Base-by-base conservation (phyloP, 345 rosid genomes). In the Salix brachista region DNA sequence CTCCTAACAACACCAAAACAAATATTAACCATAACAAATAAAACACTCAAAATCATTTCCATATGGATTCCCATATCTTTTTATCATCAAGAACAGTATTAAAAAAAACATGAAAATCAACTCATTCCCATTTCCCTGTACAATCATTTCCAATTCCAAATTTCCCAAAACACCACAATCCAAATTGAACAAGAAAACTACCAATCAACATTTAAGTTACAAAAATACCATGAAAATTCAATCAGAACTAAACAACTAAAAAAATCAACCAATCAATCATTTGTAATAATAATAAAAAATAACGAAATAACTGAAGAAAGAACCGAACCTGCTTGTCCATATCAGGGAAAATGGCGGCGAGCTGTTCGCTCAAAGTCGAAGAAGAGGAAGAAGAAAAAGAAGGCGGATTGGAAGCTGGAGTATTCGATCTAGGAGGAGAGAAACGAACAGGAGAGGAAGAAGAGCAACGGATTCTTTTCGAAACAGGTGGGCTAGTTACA, bases 291-390 rank as follows among this genome's bases (percentile, higher is more conserved):
- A 48, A 23, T 13, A 58, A 41, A 0, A n/a, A 2, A 13, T 10
- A 42, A 42, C 46, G 46, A 42, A 42, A 42, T 42, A 42, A 11
- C 46, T 42, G 46, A 42, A 42, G 46, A 44, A 30, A 65, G 42
- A 13, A 61, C 48, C n/a, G 4, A 36, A 91, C 97, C 91, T 90
- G 82, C 69, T 88, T 87, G 84, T 93, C 97, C 97, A 93, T 93
- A 46, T 88, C 86, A 82, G 94, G 96, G 81, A 93, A 93, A 39
- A 88, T 75, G 18, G 85, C 78, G 41, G 82, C 75, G 74, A 92
- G 91, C 56, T 88, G 90, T 28, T 88, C 87, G 80, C 91, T 61
- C 34, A 82, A 77, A 71, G 77, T 73, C 48, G 81, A 77, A 69
- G 87, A 80, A 44, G 82, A 65, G 23, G 66, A 36, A 5, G 41